Evolutionary conservation across 345 rosid genomes (phyloP).

Genomic region (Carallia pectinifolia): DNA sequence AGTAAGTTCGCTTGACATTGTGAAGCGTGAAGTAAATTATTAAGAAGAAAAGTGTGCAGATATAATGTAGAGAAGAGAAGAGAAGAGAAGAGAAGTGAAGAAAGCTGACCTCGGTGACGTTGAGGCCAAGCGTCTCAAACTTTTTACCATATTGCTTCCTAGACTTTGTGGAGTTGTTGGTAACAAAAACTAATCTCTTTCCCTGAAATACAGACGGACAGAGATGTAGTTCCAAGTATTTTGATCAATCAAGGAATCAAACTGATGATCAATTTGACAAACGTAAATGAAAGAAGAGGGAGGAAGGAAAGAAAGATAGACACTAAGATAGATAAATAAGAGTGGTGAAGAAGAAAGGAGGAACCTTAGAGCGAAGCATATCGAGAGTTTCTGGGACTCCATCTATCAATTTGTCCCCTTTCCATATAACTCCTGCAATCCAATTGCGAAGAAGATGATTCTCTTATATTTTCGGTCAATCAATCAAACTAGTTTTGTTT

Average conservation of each 20-base stretch:
- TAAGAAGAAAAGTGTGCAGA: neutral
- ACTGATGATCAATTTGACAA: neutral
- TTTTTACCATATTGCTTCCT: conserved; percentile 95
- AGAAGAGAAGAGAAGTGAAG: neutral
- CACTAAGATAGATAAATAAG: neutral
- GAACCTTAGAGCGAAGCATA: conserved; percentile 87
- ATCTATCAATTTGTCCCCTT: conserved; percentile 89
- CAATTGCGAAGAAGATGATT: too few relatives aligned
- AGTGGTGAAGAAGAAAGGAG: conserved; percentile 21
- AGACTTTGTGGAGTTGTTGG: conserved; percentile 95
- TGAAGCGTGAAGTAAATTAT: neutral
- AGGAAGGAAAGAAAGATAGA: neutral
- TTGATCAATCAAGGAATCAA: too few relatives aligned
- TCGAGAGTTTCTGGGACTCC: conserved; percentile 96
- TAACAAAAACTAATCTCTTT: conserved; percentile 88
- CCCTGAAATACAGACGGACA: conserved; percentile 45
- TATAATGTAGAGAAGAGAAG: neutral
- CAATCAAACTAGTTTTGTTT: neutral
- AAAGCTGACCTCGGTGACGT: conserved; percentile 64
- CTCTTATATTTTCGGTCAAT: neutral
- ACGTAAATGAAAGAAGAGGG: neutral
- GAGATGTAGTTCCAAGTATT: neutral
- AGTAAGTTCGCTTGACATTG: neutral
- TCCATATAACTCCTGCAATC: conserved; percentile 89
- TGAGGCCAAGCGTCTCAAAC: conserved; percentile 87